Evolutionary conservation across 805 yeast genomes (phyloP), one percentile per base, ranked within the genome.

Genomic region (Naumovozyma castellii): DNA sequence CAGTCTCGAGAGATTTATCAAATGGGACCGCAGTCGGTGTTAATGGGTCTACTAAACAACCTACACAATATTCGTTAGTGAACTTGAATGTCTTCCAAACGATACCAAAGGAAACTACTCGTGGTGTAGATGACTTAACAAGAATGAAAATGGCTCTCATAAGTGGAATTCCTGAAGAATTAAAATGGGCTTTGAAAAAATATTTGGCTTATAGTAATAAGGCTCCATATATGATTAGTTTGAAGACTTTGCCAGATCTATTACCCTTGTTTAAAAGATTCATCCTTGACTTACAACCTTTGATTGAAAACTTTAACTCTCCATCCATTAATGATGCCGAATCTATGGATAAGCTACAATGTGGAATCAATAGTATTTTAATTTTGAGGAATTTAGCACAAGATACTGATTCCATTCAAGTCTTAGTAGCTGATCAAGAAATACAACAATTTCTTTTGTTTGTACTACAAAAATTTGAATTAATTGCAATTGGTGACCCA

Each of bases 361-460:
- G 50, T 20, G 61, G 64, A 18, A 45, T 53, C 52, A 71, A 37
- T 53, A 72, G 50, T 66, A 34, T 61, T 17, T 43, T 92, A 33
- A 74, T 84, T 15, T 65, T 92, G 41, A 71, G 97, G 54, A 92
- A 92, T 59, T 64, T 84, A 35, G 75, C 84, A 2, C 94, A 90
- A 56, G 95, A 87, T 57, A 72, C 83, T 10, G 81, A 73, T 34
- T 83, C 85, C 52, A 92, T 94, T 32, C 86, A 83, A 56, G 69
- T 80, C 53, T 64, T 92, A 45, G 82, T 90, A 1, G 67, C 72
- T 50, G 65, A 71, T 41, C 60, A 64, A 16, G 54, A 60, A 15
- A 68, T 83, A 34, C 72, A 73, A 43, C 64, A 62, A 35, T 69
- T 62, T 37, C 51, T 78, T 5, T 57, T 72, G 32, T 66, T 53